These are phyloP conservation scores for Pistacia atlantica DNA, from an alignment of 345 rosid species.

Conservation along the genomic window DNA sequence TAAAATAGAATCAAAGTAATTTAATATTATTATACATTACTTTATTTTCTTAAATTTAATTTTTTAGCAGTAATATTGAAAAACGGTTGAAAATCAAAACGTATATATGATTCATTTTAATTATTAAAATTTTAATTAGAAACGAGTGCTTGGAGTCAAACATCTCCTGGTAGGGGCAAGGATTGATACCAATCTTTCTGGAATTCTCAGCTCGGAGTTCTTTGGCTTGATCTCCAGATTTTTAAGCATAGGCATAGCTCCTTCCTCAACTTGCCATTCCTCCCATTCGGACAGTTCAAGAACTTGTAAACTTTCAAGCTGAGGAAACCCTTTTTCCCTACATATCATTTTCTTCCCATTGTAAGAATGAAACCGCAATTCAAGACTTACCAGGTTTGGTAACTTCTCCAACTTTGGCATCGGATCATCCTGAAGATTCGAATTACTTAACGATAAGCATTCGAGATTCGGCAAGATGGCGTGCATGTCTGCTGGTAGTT, in stretches of 20 bases:
- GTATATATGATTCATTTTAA: too few relatives aligned
- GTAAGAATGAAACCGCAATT: background rate
- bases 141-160: too few relatives aligned
- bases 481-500: too few relatives aligned
- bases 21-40: too few relatives aligned
- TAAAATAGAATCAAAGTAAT: too few relatives aligned
- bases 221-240: background rate
- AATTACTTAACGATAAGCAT: background rate
- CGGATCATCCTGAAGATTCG: background rate
- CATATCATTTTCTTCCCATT: background rate
- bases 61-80: too few relatives aligned
- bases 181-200: background rate
- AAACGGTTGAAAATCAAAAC: too few relatives aligned
- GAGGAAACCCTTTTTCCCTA: background rate
- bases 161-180: background rate
- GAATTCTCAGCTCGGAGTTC: background rate
- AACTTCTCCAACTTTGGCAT: slow-evolving; percentile 6
- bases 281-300: background rate
- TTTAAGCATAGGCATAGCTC: background rate
- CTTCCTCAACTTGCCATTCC: background rate
- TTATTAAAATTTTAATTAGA: too few relatives aligned
- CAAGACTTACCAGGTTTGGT: background rate
- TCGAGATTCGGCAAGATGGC: background rate
- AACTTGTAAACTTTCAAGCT: background rate
- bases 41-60: too few relatives aligned